These are phyloP conservation scores for Elsinoe batatas DNA, from an alignment of 2,329 filamentous ascomycete species.

Conservation along the genomic window DNA sequence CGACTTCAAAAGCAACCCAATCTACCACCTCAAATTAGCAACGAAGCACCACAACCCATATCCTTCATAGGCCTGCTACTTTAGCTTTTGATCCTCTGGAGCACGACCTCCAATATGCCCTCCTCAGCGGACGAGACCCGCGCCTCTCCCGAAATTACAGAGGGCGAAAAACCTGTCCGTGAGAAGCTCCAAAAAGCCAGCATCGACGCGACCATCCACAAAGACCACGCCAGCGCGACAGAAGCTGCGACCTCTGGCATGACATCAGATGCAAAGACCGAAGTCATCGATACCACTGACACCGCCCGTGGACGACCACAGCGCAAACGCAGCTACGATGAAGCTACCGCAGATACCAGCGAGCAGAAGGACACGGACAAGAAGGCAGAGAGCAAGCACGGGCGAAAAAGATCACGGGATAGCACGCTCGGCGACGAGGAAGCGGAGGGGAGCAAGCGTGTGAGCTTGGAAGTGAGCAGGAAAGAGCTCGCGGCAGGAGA, in stretches of 20 bases:
- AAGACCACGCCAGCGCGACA: constrained; percentile 13
- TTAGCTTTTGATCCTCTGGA: background rate
- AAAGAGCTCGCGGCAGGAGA: constrained; percentile 15
- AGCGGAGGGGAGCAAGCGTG: constrained; percentile 24
- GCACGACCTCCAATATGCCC: constrained; percentile 18
- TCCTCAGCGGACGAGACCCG: constrained; percentile 18
- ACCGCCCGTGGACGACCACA: constrained; percentile 28
- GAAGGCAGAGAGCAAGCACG: constrained; percentile 31
- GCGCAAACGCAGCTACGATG: constrained; percentile 38
- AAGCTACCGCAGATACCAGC: constrained; percentile 29
- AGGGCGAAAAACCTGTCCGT: constrained; percentile 48
- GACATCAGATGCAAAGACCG: constrained; percentile 14
- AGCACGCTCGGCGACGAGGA: constrained; percentile 29
- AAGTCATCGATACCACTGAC: background rate
- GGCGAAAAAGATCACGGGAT: constrained; percentile 39
- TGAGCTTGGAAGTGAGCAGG: background rate
- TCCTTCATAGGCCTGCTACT: background rate
- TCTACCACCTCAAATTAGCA: background rate
- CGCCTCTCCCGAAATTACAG: constrained; percentile 32
- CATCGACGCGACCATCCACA: constrained; percentile 36
- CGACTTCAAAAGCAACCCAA: background rate
- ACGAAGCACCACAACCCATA: background rate
- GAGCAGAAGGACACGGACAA: constrained; percentile 19
- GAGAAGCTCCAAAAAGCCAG: constrained; percentile 53
- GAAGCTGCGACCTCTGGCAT: background rate